Evolutionary conservation across 805 yeast genomes (phyloP).

Genomic region (Suhomyces sp.): DNA sequence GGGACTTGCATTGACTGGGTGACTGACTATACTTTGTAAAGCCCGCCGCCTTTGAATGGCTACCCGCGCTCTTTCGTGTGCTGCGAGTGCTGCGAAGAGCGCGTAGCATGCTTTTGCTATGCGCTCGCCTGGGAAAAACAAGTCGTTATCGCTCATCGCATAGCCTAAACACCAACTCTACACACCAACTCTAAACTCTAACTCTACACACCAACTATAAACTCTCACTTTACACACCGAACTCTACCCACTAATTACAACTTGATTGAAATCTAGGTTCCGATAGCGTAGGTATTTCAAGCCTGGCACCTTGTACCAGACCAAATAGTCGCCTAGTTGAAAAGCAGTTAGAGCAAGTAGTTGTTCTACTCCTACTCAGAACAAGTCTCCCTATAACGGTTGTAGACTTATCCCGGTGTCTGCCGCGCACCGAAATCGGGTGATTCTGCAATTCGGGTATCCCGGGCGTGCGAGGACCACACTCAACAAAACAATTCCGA

Average conservation of each 20-base stretch:
- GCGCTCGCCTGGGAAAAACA: neutral
- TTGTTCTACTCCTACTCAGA: too few species aligned
- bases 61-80: neutral
- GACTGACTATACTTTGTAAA: neutral
- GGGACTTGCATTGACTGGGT: neutral
- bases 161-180: neutral
- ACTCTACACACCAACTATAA: neutral
- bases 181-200: neutral
- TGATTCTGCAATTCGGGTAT: neutral
- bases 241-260: too few species aligned
- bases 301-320: neutral
- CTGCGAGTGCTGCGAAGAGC: neutral
- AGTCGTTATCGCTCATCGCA: neutral
- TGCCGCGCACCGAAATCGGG: neutral
- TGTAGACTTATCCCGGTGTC: neutral
- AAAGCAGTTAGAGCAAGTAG: too few species aligned
- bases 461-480: neutral
- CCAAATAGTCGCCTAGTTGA: neutral
- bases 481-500: neutral
- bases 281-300: neutral
- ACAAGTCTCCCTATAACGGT: neutral
- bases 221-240: too few species aligned
- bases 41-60: neutral
- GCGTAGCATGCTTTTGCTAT: neutral
- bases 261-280: neutral